phyloP scores from a whole-genome alignment of 345 rosid species.

The Jatropha curcas region DNA sequence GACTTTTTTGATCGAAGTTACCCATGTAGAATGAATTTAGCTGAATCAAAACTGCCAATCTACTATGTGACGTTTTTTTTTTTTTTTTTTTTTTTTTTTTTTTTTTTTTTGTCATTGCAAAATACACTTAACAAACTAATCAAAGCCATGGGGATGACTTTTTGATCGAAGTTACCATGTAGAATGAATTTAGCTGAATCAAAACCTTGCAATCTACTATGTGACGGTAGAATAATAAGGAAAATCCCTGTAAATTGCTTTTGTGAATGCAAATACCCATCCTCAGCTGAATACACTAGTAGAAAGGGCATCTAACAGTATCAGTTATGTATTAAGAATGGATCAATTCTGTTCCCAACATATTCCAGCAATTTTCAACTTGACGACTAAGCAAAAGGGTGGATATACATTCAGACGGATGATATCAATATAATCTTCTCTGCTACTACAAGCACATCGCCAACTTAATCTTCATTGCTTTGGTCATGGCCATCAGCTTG shows the following conservation, averaged over 20 bases:
- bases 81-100: no score
- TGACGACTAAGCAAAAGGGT: not conserved
- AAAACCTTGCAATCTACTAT: not conserved
- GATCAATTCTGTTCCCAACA: not conserved
- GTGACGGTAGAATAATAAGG: not conserved
- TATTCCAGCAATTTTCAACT: not conserved
- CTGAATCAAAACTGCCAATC: no score
- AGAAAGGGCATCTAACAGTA: not conserved
- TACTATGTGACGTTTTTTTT: no score
- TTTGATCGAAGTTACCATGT: not conserved
- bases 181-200: not conserved
- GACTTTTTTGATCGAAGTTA: no score
- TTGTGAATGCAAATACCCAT: not conserved
- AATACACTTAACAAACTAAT: no score
- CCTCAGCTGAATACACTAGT: not conserved
- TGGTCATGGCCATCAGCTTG: slow-evolving; percentile 42
- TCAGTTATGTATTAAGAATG: not conserved
- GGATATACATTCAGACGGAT: not conserved
- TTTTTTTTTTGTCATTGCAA: no score
- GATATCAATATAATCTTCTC: not conserved
- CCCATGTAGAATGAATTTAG: no score
- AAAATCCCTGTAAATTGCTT: not conserved
- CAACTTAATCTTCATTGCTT: slow-evolving; percentile 26
- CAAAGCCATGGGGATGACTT: no score
- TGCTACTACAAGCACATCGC: not conserved